Percentiles rank a stretch among this genome's conserved stretches.
Conservation (phyloP, 805 yeast species). For the Wickerhamiella parazyma region DNA sequence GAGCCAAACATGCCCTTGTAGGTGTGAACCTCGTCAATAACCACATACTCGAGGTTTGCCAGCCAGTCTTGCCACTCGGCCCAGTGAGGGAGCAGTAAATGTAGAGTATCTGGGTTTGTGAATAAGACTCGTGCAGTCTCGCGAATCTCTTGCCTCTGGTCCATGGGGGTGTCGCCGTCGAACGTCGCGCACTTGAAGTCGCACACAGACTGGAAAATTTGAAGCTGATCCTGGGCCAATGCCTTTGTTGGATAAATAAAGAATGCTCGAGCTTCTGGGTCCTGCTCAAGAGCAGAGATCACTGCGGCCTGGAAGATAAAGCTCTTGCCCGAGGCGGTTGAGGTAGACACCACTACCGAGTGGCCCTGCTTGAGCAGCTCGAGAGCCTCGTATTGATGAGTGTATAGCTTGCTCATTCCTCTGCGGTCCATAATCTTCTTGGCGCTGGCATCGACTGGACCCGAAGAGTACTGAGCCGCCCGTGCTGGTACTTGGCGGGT, state of each 20-base stretch:
- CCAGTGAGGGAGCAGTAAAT: conserved; percentile 69
- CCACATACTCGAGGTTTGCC: conserved; percentile 50
- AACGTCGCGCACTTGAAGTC: conserved; percentile 56
- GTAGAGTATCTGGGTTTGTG: conserved; percentile 92
- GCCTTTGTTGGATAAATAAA: conserved; percentile 96
- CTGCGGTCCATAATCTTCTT: conserved; percentile 36
- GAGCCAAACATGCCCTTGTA: conserved; percentile 88
- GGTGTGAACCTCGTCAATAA: conserved; percentile 73
- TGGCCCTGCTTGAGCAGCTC: conserved; percentile 37
- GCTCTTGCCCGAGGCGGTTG: conserved; percentile 95
- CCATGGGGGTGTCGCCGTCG: conserved; percentile 82
- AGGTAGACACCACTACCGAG: conserved; percentile 79
- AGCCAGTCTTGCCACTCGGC: conserved; percentile 62
- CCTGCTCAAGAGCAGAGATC: conserved; percentile 31
- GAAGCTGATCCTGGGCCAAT: conserved; percentile 87
- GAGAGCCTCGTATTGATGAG: conserved; percentile 74
- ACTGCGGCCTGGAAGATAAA: conserved; percentile 84
- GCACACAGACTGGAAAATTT: conserved; percentile 56
- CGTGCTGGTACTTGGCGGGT: conserved; percentile 41
- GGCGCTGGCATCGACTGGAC: conserved; percentile 16
- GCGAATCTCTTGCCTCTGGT: conserved; percentile 40
- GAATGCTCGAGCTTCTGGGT: conserved; percentile 48
- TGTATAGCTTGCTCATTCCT: conserved; percentile 43
- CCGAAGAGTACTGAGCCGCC: conserved; percentile 9
- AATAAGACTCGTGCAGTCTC: conserved; percentile 64